phyloP scores from a whole-genome alignment of 163 green algal genomes.

The Chlamydomonas reinhardtii region DNA sequence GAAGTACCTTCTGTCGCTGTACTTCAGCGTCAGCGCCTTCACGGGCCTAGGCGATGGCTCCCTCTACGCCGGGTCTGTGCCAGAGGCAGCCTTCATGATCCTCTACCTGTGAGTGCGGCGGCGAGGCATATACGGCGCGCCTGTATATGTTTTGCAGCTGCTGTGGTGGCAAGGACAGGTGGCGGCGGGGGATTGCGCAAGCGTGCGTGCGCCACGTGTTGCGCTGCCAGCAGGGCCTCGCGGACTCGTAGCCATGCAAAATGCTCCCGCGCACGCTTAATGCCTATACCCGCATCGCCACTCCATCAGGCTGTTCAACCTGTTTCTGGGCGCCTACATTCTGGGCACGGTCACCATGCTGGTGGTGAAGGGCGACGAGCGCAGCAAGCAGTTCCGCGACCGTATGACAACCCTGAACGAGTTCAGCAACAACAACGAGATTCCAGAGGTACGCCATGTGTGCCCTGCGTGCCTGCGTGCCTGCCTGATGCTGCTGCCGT shows the following conservation, averaged over 20 bases:
- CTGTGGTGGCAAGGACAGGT: too few species aligned
- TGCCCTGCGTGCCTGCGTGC: too few species aligned
- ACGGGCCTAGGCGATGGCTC: slow-evolving; percentile 68
- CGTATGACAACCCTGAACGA: slow-evolving; percentile 48
- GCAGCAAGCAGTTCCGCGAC: slow-evolving; percentile 30
- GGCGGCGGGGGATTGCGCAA: too few species aligned
- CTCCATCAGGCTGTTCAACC: slow-evolving; percentile 55
- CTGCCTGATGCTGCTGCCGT: too few species aligned
- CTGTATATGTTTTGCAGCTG: neutral
- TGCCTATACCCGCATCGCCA: too few species aligned
- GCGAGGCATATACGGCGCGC: neutral
- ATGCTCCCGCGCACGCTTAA: too few species aligned
- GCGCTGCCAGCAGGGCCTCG: too few species aligned
- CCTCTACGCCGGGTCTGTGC: slow-evolving; percentile 52
- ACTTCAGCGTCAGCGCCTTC: slow-evolving; percentile 63
- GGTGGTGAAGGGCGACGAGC: slow-evolving; percentile 79
- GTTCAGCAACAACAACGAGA: slow-evolving; percentile 40
- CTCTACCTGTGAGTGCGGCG: slow-evolving; percentile 47
- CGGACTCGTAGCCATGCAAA: too few species aligned
- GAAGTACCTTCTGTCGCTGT: slow-evolving; percentile 70
- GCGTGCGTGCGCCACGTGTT: too few species aligned
- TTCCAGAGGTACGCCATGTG: slow-evolving; percentile 9
- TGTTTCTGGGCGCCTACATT: slow-evolving; percentile 70
- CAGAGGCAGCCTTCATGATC: slow-evolving; percentile 54
- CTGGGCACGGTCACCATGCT: slow-evolving; percentile 77